Evolutionary conservation across 495 filamentous ascomycete genomes (phyloP).

Genomic region (Cercophora samala): DNA sequence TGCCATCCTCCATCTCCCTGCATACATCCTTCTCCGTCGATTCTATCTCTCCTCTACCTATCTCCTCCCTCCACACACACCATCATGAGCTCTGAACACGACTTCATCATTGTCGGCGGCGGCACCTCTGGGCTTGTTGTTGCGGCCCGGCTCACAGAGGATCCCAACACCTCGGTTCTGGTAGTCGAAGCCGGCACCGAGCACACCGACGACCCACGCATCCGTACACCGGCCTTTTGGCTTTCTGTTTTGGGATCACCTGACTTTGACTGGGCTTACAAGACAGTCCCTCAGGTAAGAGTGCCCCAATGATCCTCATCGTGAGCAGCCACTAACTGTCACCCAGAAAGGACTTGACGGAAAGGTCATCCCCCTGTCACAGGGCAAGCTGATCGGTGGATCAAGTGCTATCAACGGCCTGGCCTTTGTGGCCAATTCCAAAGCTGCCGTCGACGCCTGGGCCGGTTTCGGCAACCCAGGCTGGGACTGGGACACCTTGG

Average conservation of each 20-base stretch:
- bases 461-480: slow-evolving; percentile 13
- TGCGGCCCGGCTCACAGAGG: slow-evolving; percentile 48
- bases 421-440: slow-evolving; percentile 6
- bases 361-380: slow-evolving; percentile 3
- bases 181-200: slow-evolving; percentile 48
- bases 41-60: no score
- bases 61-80: no score
- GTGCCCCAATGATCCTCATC: background rate
- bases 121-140: slow-evolving; percentile 49
- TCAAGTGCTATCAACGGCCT: slow-evolving; percentile 4
- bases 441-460: slow-evolving; percentile 12
- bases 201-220: slow-evolving; percentile 37
- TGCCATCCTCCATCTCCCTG: no score
- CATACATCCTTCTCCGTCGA: no score
- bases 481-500: slow-evolving; percentile 12
- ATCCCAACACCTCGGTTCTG: slow-evolving; percentile 39
- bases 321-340: background rate
- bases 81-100: slow-evolving; percentile 19
- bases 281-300: background rate
- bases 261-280: slow-evolving; percentile 2
- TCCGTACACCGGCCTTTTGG: slow-evolving; percentile 45
- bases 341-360: background rate
- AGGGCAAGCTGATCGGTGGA: slow-evolving; percentile 3
- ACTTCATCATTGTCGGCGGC: slow-evolving; percentile 48
- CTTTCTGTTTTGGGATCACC: slow-evolving; percentile 4